phyloP scores from a whole-genome alignment of 106 monocot genomes.

The Chionographis japonica region DNA sequence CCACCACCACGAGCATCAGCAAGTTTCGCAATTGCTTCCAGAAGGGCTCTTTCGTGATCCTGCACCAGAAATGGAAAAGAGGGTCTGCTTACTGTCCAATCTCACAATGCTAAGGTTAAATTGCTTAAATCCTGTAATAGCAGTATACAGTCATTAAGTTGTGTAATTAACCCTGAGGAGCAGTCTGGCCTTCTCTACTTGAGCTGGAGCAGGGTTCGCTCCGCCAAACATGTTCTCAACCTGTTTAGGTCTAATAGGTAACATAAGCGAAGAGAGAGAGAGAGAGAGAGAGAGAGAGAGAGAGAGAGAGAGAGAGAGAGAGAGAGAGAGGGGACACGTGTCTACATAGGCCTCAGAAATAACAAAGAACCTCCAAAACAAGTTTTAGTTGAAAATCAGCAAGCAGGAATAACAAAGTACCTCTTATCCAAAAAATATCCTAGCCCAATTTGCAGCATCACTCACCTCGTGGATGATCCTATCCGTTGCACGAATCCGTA shows the following conservation, averaged over 20 bases:
- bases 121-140: not conserved
- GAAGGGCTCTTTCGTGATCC: constrained; percentile 56
- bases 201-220: constrained; percentile 35
- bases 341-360: too few relatives aligned
- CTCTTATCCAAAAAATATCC: not conserved
- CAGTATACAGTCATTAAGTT: not conserved
- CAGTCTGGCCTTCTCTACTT: constrained; percentile 28
- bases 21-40: constrained; percentile 41
- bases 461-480: constrained; percentile 43
- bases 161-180: constrained; percentile 29
- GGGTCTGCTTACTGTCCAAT: too few relatives aligned
- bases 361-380: too few relatives aligned
- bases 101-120: not conserved
- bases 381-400: too few relatives aligned
- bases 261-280: too few relatives aligned
- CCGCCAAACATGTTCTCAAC: constrained; percentile 35
- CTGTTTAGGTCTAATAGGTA: constrained; percentile 11
- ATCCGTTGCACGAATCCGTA: constrained; percentile 44
- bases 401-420: too few relatives aligned
- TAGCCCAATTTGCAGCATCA: not conserved
- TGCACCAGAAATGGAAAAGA: constrained; percentile 4
- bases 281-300: too few relatives aligned
- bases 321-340: too few relatives aligned
- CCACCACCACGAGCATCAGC: constrained; percentile 17
- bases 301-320: too few relatives aligned